Base-by-base conservation (phyloP, 768 basidiomycete genomes). In the Amanita muscaria region DNA sequence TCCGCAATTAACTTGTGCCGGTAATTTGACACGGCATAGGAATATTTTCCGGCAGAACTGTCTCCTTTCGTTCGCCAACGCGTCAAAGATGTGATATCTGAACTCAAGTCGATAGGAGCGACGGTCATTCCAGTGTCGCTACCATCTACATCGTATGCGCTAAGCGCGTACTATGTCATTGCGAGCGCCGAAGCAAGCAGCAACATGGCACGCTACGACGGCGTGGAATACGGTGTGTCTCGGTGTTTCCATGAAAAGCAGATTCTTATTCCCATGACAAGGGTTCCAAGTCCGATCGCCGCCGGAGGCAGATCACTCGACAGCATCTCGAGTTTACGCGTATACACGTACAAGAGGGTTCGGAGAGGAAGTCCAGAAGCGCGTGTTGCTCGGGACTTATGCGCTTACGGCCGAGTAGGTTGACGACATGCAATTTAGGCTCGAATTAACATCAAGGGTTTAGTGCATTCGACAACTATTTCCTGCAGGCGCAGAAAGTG, bases 391-490 rank as follows among this genome's bases (percentile, higher is more conserved):
- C 1, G 94, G 94, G 0, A 91, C 91, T 0, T 90, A 93, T 56
- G 88, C 93, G 2, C 68, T 99, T 33, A 85, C 83, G 0, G 92
- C 92, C 22, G 89, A 89, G 93, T 96, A 55, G 56, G 87, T 65
- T 12, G 3, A 10, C 15, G 47, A 22, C 9, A 18, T 3, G 14
- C 33, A 34, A 29, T 24, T 44, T 27, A 25, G 24, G 23, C 27
- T 38, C 36, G 21, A 36, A 16, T 35, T 39, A 31, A 24, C 12
- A 22, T 37, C 39, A 27, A 35, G 49, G 19, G 14, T 38, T 3
- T 44, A 97, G 91, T 46, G 91, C 91, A n/a, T 97, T 92, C 57
- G 86, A 97, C 64, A 97, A 94, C 56, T 97, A 94, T 61, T 99
- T 91, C 59, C 71, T 98, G 4, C 90, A 94, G 66, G 93, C 94